Base-by-base conservation (phyloP, 169 alveolate genomes). In the Besnoitia besnoiti region DNA sequence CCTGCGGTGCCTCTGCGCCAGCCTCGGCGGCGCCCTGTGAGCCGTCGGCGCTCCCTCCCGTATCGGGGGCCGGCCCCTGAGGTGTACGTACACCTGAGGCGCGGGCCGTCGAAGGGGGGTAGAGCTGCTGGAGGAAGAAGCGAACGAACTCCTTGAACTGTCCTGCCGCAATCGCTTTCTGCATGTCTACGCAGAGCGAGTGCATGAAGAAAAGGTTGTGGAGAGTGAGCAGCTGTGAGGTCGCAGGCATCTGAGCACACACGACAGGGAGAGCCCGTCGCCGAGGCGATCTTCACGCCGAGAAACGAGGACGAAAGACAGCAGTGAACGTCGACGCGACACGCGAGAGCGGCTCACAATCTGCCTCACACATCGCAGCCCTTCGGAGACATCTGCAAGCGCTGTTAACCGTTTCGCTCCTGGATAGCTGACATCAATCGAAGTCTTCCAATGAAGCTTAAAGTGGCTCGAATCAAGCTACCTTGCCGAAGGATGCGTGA, bases 401-500 rank as follows among this genome's bases (percentile, higher is more conserved):
- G n/a, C n/a, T n/a, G n/a, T n/a, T n/a, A n/a, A n/a, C n/a, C n/a
- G n/a, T n/a, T n/a, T n/a, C n/a, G n/a, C n/a, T n/a, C n/a, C n/a
- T n/a, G n/a, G n/a, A n/a, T n/a, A n/a, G n/a, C n/a, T n/a, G n/a
- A n/a, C n/a, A n/a, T n/a, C n/a, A n/a, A n/a, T n/a, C n/a, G n/a
- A n/a, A n/a, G n/a, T n/a, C n/a, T n/a, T n/a, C n/a, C n/a, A n/a
- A n/a, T n/a, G n/a, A n/a, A n/a, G n/a, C n/a, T n/a, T n/a, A n/a
- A n/a, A n/a, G n/a, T n/a, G n/a, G n/a, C n/a, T n/a, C n/a, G n/a
- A n/a, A n/a, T n/a, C 33, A 30, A 30, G 33, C 40, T 46, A 76
- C 98, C 92, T 95, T 96, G 50, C 95, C 96, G 82, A 97, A 89
- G 59, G 95, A 94, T 67, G 95, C 87, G 91, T 97, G 98, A 50